A percentile compares a stretch with the other conserved stretches of the same genome.
Evolutionary conservation across 305 asterid genomes (phyloP).

Genomic region (Solanum hybrid): DNA sequence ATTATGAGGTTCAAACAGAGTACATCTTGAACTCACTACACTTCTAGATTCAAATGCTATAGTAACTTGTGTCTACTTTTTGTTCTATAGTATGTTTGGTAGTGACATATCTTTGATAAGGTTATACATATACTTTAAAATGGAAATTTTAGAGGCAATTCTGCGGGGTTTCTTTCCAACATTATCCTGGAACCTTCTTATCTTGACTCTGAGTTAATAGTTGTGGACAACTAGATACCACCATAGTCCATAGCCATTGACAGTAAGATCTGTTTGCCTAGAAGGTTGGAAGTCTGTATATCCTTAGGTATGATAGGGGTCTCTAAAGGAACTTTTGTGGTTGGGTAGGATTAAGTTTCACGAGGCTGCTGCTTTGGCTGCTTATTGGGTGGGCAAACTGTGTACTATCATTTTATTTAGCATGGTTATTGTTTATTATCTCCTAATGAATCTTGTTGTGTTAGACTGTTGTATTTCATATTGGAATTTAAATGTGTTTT

Average conservation of each 20-base stretch:
- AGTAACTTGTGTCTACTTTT: neutral
- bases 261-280: neutral
- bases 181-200: neutral
- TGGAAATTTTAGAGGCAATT: neutral
- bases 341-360: neutral
- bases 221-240: neutral
- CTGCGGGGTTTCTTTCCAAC: neutral
- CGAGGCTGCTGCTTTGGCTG: neutral
- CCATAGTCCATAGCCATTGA: neutral
- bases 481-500: neutral
- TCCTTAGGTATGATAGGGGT: neutral
- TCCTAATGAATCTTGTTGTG: neutral
- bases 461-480: neutral
- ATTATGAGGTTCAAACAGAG: neutral
- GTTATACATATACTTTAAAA: neutral
- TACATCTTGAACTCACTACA: neutral
- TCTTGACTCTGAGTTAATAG: neutral
- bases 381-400: conserved; percentile 1
- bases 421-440: neutral
- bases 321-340: neutral
- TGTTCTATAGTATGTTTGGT: neutral
- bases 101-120: neutral
- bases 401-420: neutral
- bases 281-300: neutral
- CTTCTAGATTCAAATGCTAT: neutral